phyloP scores from a whole-genome alignment of 176 grass and related monocot species.

The Ananas comosus region DNA sequence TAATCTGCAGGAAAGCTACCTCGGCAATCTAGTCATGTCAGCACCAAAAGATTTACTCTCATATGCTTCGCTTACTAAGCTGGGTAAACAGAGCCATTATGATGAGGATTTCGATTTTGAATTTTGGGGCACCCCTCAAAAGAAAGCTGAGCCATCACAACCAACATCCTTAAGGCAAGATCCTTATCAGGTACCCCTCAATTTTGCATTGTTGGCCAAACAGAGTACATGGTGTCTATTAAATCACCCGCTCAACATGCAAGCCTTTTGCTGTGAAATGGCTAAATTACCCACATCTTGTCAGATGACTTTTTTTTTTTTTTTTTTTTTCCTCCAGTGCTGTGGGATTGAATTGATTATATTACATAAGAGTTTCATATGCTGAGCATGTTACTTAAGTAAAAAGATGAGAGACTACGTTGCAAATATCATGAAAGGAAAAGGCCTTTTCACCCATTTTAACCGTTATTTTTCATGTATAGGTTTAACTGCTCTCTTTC shows the following conservation, averaged over 20 bases:
- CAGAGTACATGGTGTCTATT: neutral
- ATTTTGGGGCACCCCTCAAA: constrained; percentile 19
- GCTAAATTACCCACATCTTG: too few relatives aligned
- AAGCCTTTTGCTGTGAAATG: too few relatives aligned
- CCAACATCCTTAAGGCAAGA: constrained; percentile 23
- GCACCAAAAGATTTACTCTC: constrained; percentile 22
- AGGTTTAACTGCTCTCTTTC: neutral
- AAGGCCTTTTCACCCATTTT: neutral
- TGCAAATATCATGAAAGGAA: too few relatives aligned
- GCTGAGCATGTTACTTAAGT: too few relatives aligned
- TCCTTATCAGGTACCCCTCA: constrained; percentile 6
- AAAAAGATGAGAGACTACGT: too few relatives aligned
- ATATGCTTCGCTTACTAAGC: constrained; percentile 39
- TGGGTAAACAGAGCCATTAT: constrained; percentile 13
- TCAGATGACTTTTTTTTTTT: too few relatives aligned
- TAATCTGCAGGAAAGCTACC: neutral
- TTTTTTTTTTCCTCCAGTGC: too few relatives aligned
- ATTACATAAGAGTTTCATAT: too few relatives aligned
- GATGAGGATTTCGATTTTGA: constrained; percentile 35
- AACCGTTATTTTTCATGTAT: neutral
- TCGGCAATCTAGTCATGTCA: constrained; percentile 17
- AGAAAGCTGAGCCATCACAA: constrained; percentile 22
- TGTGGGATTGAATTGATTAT: too few relatives aligned
- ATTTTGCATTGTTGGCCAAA: too few relatives aligned
- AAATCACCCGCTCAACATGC: too few relatives aligned